phyloP scores from a whole-genome alignment of 2,329 filamentous ascomycete genomes.

The Neobulgaria alba region DNA sequence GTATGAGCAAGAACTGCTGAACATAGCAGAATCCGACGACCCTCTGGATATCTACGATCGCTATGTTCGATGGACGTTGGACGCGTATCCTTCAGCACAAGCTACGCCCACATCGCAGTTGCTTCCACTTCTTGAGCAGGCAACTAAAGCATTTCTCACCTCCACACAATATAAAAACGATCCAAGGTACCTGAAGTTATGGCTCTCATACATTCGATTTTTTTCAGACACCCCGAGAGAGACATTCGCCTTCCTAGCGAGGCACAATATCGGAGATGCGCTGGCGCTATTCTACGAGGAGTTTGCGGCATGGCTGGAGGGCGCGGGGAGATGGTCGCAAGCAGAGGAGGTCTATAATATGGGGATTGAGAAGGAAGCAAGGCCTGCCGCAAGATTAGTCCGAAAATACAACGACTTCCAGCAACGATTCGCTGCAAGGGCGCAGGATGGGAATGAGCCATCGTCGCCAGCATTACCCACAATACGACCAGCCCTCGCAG shows the following conservation, averaged over 20 bases:
- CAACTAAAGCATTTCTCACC: constrained; percentile 82
- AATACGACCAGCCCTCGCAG: constrained; percentile 72
- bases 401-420: constrained; percentile 94
- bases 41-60: constrained; percentile 92
- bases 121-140: constrained; percentile 79
- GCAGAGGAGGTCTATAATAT: constrained; percentile 90
- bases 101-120: constrained; percentile 88
- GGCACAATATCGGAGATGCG: constrained; percentile 77
- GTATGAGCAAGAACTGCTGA: constrained; percentile 75
- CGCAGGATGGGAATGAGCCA: constrained; percentile 56
- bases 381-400: constrained; percentile 69
- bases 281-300: constrained; percentile 95
- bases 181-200: constrained; percentile 83
- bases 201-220: constrained; percentile 87
- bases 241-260: constrained; percentile 82
- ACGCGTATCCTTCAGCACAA: constrained; percentile 90
- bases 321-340: constrained; percentile 74
- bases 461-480: constrained; percentile 80
- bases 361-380: constrained; percentile 80
- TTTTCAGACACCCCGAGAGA: constrained; percentile 92
- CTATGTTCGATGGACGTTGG: constrained; percentile 94
- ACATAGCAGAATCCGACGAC: constrained; percentile 81
- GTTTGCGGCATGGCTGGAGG: constrained; percentile 88
- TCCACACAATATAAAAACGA: constrained; percentile 89
- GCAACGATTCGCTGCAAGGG: constrained; percentile 60